Conservation (phyloP, 768 basidiomycete genomes). For the Thelephora ganbajun region DNA sequence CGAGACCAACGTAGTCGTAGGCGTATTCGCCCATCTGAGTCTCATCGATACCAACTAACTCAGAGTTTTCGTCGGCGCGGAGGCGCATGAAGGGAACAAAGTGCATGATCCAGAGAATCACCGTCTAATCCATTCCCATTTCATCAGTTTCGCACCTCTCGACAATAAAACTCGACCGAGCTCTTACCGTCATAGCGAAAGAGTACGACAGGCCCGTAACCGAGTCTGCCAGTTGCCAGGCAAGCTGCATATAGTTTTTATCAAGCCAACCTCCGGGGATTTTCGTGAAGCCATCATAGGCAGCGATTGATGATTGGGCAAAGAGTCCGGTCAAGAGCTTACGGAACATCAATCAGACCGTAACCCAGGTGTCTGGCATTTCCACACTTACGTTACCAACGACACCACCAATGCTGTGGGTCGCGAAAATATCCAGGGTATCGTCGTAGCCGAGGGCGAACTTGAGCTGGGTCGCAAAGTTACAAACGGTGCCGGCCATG, state of each 20-base stretch:
- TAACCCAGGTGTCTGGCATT: slow-evolving; percentile 42
- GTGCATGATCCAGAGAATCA: slow-evolving; percentile 84
- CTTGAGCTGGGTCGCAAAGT: slow-evolving; percentile 94
- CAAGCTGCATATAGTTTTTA: slow-evolving; percentile 70
- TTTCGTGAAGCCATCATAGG: slow-evolving; percentile 54
- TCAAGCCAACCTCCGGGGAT: slow-evolving; percentile 84
- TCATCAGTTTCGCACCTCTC: background rate
- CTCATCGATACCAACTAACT: slow-evolving; percentile 82
- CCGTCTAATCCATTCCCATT: slow-evolving; percentile 28
- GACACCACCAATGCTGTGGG: slow-evolving; percentile 65
- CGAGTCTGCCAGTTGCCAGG: slow-evolving; percentile 72
- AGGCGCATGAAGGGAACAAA: slow-evolving; percentile 69
- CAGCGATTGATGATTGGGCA: slow-evolving; percentile 67
- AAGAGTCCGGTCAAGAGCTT: slow-evolving; percentile 77
- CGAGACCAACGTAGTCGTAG: slow-evolving; percentile 36
- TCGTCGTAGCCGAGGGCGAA: slow-evolving; percentile 67
- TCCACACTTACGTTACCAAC: slow-evolving; percentile 41
- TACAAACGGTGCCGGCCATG: slow-evolving; percentile 72
- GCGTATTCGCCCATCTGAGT: slow-evolving; percentile 42
- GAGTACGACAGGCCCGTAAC: slow-evolving; percentile 51
- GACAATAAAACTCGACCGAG: slow-evolving; percentile 11
- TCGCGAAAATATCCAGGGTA: slow-evolving; percentile 83
- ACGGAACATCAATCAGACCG: slow-evolving; percentile 23
- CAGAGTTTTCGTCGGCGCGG: slow-evolving; percentile 48
- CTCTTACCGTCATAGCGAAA: slow-evolving; percentile 55